These are phyloP conservation scores for Calonectria multiphialidica DNA, from an alignment of 2,329 filamentous ascomycete species.

Conservation along the genomic window DNA sequence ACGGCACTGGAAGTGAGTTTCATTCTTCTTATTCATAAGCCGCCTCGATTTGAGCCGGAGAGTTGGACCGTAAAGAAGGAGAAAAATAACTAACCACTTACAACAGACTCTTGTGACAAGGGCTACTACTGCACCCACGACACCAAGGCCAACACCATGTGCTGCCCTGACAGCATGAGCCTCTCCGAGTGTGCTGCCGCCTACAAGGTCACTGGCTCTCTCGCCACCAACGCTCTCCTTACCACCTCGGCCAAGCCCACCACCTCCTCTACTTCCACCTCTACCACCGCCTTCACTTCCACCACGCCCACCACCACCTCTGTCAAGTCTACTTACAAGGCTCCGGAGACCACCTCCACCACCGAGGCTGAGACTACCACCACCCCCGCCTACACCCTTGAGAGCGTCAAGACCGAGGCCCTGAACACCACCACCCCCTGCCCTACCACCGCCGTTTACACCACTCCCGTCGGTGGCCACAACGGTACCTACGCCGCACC, in stretches of 20 bases:
- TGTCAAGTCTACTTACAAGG: slow-evolving; percentile 34
- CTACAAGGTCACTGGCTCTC: slow-evolving; percentile 62
- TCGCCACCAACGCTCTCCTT: slow-evolving; percentile 52
- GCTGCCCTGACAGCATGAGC: slow-evolving; percentile 69
- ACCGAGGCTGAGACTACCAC: slow-evolving; percentile 40
- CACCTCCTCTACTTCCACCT: slow-evolving; percentile 42
- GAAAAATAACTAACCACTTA: slow-evolving; percentile 23
- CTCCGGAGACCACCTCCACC: slow-evolving; percentile 36
- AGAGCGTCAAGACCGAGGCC: slow-evolving; percentile 33
- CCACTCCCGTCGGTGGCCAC: slow-evolving; percentile 40
- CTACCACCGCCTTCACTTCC: slow-evolving; percentile 41
- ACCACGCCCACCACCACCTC: slow-evolving; percentile 35
- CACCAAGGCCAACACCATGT: slow-evolving; percentile 63
- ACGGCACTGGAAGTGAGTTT: slow-evolving; percentile 67
- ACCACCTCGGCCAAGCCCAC: slow-evolving; percentile 44
- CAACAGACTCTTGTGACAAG: slow-evolving; percentile 68
- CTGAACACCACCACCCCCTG: slow-evolving; percentile 30
- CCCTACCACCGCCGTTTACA: slow-evolving; percentile 39
- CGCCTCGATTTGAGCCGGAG: background rate
- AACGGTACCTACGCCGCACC: slow-evolving; percentile 48
- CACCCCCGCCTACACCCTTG: slow-evolving; percentile 38
- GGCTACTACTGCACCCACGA: slow-evolving; percentile 75
- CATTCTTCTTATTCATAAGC: background rate
- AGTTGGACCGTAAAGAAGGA: no score
- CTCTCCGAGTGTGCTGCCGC: slow-evolving; percentile 66